Evolutionary conservation across 2,329 filamentous ascomycete species (phyloP).

Genomic region (Fusarium continuum): DNA sequence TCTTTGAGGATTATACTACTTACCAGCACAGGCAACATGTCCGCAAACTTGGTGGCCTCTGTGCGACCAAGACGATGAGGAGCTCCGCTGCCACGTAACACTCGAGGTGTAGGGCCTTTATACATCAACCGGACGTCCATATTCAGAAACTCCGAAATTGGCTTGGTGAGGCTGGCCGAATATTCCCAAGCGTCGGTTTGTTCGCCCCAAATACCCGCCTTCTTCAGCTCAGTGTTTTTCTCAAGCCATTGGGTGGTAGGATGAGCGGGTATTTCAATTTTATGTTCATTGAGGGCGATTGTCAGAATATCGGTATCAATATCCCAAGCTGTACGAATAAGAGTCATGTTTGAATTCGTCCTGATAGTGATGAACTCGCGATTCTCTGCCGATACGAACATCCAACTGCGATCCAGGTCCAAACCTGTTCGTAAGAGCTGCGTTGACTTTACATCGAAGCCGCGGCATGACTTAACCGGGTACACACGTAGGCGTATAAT

Average conservation of each 20-base stretch:
- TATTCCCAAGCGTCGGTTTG: constrained; percentile 67
- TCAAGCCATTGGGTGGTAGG: constrained; percentile 63
- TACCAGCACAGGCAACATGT: constrained; percentile 47
- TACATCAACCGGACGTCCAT: constrained; percentile 66
- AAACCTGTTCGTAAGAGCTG: constrained; percentile 64
- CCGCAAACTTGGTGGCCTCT: constrained; percentile 66
- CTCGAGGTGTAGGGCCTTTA: constrained; percentile 67
- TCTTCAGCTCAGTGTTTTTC: constrained; percentile 57
- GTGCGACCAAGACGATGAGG: constrained; percentile 62
- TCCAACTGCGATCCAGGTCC: constrained; percentile 71
- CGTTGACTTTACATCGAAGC: constrained; percentile 62
- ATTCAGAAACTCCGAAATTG: constrained; percentile 65
- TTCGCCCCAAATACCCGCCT: constrained; percentile 67
- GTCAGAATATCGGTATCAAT: constrained; percentile 53
- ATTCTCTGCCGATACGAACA: constrained; percentile 66
- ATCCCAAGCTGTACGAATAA: constrained; percentile 56
- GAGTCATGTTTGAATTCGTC: constrained; percentile 67
- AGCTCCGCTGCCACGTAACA: constrained; percentile 64
- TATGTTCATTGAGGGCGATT: constrained; percentile 55
- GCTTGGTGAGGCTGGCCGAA: constrained; percentile 57
- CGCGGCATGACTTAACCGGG: constrained; percentile 73
- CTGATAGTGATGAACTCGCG: constrained; percentile 71
- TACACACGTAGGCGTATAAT: constrained; percentile 61
- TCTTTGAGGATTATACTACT: constrained; percentile 31
- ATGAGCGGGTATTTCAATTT: constrained; percentile 63